A percentile compares a stretch with the other conserved stretches of the same genome.
These are phyloP conservation scores for Papiliotrema laurentii DNA, from an alignment of 1,284 basidiomycete genomes.

Conservation along the genomic window DNA sequence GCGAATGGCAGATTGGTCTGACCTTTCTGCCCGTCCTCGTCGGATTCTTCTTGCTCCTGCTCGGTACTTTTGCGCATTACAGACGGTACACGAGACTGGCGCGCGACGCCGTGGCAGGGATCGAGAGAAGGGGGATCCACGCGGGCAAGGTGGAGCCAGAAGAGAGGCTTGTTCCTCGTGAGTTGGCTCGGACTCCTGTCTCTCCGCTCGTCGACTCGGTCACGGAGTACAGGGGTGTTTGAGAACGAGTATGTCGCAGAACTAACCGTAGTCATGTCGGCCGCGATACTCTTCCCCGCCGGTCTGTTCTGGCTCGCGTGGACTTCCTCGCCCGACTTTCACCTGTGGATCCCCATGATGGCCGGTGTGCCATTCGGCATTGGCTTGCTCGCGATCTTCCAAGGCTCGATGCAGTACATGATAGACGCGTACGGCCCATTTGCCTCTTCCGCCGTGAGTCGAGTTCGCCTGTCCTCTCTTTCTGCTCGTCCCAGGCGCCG, in stretches of 20 bases:
- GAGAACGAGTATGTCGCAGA: neutral
- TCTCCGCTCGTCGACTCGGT: slow-evolving; percentile 1
- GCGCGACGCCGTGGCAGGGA: slow-evolving; percentile 16
- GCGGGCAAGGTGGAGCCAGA: slow-evolving; percentile 25
- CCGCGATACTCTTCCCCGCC: slow-evolving; percentile 15
- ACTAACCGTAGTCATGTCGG: slow-evolving; percentile 15
- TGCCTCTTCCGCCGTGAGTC: slow-evolving; percentile 26
- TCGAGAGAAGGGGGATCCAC: slow-evolving; percentile 16
- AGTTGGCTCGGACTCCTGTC: slow-evolving; percentile 3
- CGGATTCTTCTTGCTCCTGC: slow-evolving; percentile 20
- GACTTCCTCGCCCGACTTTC: slow-evolving; percentile 19
- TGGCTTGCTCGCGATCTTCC: slow-evolving; percentile 24
- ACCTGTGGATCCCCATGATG: slow-evolving; percentile 24
- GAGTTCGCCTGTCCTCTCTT: neutral
- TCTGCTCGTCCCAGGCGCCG: neutral
- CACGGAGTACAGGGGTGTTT: neutral
- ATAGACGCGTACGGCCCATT: slow-evolving; percentile 29
- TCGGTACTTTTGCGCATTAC: slow-evolving; percentile 13
- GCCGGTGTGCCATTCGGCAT: slow-evolving; percentile 24
- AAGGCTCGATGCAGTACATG: slow-evolving; percentile 24
- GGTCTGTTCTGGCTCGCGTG: slow-evolving; percentile 31
- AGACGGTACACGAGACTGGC: slow-evolving; percentile 15
- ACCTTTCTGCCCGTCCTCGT: slow-evolving; percentile 59
- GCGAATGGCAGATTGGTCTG: slow-evolving; percentile 56
- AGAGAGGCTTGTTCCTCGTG: slow-evolving; percentile 24